These are phyloP conservation scores for Zasmidium citrigriseum DNA, from an alignment of 2,329 filamentous ascomycete species.

Conservation along the genomic window DNA sequence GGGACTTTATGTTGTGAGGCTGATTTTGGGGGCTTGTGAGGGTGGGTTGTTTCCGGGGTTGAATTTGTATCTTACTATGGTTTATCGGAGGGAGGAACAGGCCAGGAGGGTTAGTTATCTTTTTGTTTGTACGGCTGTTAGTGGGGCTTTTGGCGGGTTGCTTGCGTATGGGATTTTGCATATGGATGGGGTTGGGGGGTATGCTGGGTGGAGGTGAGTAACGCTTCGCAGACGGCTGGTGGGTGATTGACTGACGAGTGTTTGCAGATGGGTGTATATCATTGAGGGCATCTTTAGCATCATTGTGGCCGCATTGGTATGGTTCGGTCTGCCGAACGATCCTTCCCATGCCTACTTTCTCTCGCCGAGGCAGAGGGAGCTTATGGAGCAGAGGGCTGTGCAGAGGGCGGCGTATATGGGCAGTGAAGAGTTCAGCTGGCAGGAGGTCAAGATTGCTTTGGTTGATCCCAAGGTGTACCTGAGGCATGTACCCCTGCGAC, in stretches of 20 bases:
- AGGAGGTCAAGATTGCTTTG: slow-evolving; percentile 50
- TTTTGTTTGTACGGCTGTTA: slow-evolving; percentile 34
- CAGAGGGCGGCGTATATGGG: slow-evolving; percentile 45
- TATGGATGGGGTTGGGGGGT: slow-evolving; percentile 65
- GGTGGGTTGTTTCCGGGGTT: slow-evolving; percentile 28
- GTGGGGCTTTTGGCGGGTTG: slow-evolving; percentile 42
- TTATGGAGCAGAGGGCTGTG: slow-evolving; percentile 46
- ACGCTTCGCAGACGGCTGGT: background rate
- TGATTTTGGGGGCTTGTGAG: slow-evolving; percentile 29
- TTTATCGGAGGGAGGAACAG: slow-evolving; percentile 47
- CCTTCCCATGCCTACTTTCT: slow-evolving; percentile 49
- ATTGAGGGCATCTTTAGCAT: slow-evolving; percentile 35
- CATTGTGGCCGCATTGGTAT: slow-evolving; percentile 23
- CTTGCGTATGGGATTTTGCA: slow-evolving; percentile 59
- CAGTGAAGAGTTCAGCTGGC: slow-evolving; percentile 52
- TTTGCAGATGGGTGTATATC: slow-evolving; percentile 33
- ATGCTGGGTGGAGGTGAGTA: slow-evolving; percentile 45
- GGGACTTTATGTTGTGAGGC: slow-evolving; percentile 42
- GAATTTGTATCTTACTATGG: slow-evolving; percentile 39
- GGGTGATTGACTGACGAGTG: background rate
- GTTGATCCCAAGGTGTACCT: slow-evolving; percentile 56
- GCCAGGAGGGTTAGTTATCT: slow-evolving; percentile 42
- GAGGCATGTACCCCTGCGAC: background rate
- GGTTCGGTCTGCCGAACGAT: slow-evolving; percentile 32
- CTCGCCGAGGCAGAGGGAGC: slow-evolving; percentile 46